Evolutionary conservation across 805 yeast genomes (phyloP).

Genomic region (Hanseniaspora pseudoguilliermondii): DNA sequence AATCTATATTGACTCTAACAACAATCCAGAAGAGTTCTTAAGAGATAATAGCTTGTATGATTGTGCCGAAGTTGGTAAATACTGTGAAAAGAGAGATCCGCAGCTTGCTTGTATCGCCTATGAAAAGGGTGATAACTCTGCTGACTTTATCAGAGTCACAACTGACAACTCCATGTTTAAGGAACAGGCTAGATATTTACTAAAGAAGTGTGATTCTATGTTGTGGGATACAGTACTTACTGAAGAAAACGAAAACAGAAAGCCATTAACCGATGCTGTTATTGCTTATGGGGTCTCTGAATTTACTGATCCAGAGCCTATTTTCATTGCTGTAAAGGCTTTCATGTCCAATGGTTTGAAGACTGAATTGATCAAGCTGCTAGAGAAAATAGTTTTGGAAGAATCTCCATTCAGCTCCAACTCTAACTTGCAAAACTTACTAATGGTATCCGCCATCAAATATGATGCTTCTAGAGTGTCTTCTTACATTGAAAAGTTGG

Average conservation of each 20-base stretch:
- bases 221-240: conserved; percentile 73
- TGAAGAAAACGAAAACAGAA: conserved; percentile 71
- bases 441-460: conserved; percentile 87
- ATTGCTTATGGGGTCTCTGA: conserved; percentile 95
- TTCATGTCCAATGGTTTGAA: conserved; percentile 94
- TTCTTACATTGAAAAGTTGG: conserved; percentile 75
- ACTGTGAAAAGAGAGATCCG: conserved; percentile 98
- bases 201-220: conserved; percentile 70
- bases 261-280: conserved; percentile 85
- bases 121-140: conserved; percentile 87
- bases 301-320: conserved; percentile 81
- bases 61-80: conserved; percentile 89
- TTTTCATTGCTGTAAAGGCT: conserved; percentile 84
- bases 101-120: conserved; percentile 94
- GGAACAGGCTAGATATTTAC: conserved; percentile 93
- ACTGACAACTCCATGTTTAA: conserved; percentile 97
- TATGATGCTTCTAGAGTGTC: conserved; percentile 81
- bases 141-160: conserved; percentile 78
- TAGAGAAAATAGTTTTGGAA: conserved; percentile 91
- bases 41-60: conserved; percentile 82
- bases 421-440: conserved; percentile 84
- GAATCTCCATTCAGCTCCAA: conserved; percentile 96
- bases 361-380: conserved; percentile 78
- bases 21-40: conserved; percentile 92
- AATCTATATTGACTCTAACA: conserved; percentile 94